phyloP scores from a whole-genome alignment of 768 basidiomycete species.

The Collybia sp. region DNA sequence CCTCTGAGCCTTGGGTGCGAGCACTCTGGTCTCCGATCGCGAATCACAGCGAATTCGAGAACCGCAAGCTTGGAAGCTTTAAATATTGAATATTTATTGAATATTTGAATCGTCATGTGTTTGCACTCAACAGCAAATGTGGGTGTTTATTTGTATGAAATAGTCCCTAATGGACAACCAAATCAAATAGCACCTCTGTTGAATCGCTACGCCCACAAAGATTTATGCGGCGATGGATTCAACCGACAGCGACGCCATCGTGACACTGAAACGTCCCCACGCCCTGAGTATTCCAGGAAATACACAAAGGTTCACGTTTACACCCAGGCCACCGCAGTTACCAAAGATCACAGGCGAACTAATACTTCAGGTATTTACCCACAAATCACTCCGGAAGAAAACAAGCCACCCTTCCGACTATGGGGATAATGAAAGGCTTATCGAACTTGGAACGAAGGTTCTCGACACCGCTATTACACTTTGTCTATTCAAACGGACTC shows the following conservation, averaged over 20 bases:
- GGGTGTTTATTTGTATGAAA: too few relatives aligned
- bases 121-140: too few relatives aligned
- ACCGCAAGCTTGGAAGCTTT: too few relatives aligned
- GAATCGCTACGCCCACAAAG: too few relatives aligned
- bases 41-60: too few relatives aligned
- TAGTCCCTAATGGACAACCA: too few relatives aligned
- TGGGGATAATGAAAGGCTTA: conserved; percentile 54
- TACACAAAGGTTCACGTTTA: neutral
- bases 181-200: too few relatives aligned
- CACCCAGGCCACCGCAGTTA: conserved; percentile 29
- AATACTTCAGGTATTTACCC: conserved; percentile 66
- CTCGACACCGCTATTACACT: conserved; percentile 43
- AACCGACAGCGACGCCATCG: conserved; percentile 2
- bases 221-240: too few relatives aligned
- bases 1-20: too few relatives aligned
- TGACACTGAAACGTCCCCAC: conserved; percentile 14
- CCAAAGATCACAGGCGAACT: conserved; percentile 47
- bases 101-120: too few relatives aligned
- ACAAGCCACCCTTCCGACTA: conserved; percentile 31
- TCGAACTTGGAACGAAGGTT: conserved; percentile 43
- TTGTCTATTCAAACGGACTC: conserved; percentile 44
- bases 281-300: conserved; percentile 2
- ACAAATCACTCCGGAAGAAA: conserved; percentile 52
- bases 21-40: too few relatives aligned
- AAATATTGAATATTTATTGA: too few relatives aligned